Evolutionary conservation across 108 stramenopile species (phyloP).

Genomic region (Mediolabrus comicus): DNA sequence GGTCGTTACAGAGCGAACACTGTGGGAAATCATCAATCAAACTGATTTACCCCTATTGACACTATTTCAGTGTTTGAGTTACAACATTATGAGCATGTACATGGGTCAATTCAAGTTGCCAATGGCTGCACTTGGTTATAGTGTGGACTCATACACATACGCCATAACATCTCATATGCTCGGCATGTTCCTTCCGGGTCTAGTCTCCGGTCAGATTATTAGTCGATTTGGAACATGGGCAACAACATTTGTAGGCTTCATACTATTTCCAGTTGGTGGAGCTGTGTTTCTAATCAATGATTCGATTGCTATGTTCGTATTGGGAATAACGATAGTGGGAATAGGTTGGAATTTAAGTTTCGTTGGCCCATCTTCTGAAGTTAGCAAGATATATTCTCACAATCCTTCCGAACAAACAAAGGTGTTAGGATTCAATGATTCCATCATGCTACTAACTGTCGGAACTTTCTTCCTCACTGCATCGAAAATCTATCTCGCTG

Average conservation of each 20-base stretch:
- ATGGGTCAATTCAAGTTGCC: not conserved
- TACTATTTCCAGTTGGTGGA: not conserved
- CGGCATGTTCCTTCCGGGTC: not conserved
- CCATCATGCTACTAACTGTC: not conserved
- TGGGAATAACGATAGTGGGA: not conserved
- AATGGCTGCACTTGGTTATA: not conserved
- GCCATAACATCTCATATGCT: not conserved
- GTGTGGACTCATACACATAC: not conserved
- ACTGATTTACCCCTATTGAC: not conserved
- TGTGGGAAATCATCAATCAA: not conserved
- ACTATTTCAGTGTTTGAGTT: not conserved
- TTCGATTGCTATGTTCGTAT: not conserved
- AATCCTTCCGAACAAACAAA: not conserved
- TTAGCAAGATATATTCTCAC: not conserved
- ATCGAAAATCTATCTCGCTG: not conserved
- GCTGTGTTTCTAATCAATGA: constrained; percentile 1
- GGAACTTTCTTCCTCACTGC: not conserved
- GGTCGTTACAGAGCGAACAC: not conserved
- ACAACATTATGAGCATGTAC: not conserved
- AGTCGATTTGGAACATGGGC: not conserved
- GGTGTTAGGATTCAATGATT: not conserved
- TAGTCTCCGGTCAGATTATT: not conserved
- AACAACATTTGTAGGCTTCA: not conserved
- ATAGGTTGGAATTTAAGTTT: not conserved
- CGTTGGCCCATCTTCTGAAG: not conserved